phyloP scores from a whole-genome alignment of 2,329 filamentous ascomycete species.

The Macrophomina phaseolina region DNA sequence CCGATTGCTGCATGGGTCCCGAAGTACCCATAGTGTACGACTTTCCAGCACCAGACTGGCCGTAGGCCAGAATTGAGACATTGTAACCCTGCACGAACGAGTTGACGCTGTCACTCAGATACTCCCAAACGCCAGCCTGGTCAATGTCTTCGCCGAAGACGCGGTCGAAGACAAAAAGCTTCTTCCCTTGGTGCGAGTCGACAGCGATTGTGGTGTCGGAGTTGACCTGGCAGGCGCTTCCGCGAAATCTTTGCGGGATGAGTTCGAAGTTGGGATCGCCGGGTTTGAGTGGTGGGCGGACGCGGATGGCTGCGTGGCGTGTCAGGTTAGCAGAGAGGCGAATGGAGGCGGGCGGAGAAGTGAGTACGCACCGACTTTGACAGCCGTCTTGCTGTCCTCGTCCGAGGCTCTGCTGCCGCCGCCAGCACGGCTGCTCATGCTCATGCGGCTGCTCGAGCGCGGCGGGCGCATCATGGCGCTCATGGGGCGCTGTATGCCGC shows the following conservation, averaged over 20 bases:
- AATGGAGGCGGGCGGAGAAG: slow-evolving; percentile 23
- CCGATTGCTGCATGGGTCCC: slow-evolving; percentile 76
- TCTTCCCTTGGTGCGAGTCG: slow-evolving; percentile 83
- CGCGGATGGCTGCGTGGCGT: slow-evolving; percentile 74
- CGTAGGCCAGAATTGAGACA: slow-evolving; percentile 95
- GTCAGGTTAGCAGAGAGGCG: slow-evolving; percentile 34
- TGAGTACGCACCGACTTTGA: slow-evolving; percentile 86
- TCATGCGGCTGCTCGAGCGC: slow-evolving; percentile 84
- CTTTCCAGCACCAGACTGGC: slow-evolving; percentile 96
- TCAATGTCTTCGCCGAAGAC: slow-evolving; percentile 84
- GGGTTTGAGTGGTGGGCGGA: slow-evolving; percentile 82
- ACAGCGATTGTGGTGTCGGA: slow-evolving; percentile 85
- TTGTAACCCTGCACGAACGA: slow-evolving; percentile 97
- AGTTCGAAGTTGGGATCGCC: slow-evolving; percentile 92
- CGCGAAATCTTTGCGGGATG: slow-evolving; percentile 93
- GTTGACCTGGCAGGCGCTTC: slow-evolving; percentile 87
- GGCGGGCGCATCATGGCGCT: slow-evolving; percentile 80
- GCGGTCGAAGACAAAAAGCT: slow-evolving; percentile 95
- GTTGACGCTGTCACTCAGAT: slow-evolving; percentile 85
- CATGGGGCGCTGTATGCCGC: slow-evolving; percentile 68
- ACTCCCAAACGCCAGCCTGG: slow-evolving; percentile 94
- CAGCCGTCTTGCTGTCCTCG: slow-evolving; percentile 86
- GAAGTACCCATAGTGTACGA: slow-evolving; percentile 99
- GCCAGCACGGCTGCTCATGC: slow-evolving; percentile 76
- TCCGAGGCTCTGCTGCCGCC: slow-evolving; percentile 83